phyloP scores from a whole-genome alignment of 2,329 filamentous ascomycete species.

The Diaporthe longicolla region DNA sequence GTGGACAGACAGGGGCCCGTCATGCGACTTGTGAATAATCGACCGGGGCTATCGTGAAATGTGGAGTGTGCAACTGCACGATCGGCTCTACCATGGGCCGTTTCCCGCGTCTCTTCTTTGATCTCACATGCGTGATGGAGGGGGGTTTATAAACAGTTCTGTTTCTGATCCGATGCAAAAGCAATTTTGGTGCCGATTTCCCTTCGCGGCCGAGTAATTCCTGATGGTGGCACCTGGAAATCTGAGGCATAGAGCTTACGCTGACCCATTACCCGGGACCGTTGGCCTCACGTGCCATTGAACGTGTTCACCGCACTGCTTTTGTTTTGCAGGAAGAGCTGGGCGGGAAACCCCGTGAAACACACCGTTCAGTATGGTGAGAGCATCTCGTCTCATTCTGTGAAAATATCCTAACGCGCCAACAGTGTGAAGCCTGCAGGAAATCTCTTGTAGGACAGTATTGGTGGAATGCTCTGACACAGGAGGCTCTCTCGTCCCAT shows the following conservation, averaged over 20 bases:
- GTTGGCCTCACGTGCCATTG: slow-evolving; percentile 25
- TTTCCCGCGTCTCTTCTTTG: background rate
- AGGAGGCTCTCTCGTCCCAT: too few relatives aligned
- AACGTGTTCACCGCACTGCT: slow-evolving; percentile 9
- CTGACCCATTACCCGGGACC: slow-evolving; percentile 2
- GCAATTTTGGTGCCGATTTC: background rate
- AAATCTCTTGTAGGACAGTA: too few relatives aligned
- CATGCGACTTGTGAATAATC: slow-evolving; percentile 11
- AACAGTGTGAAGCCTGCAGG: too few relatives aligned
- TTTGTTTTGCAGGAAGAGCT: background rate
- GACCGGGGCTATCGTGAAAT: slow-evolving; percentile 8
- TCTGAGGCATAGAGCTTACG: background rate
- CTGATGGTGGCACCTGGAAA: background rate
- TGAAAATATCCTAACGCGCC: too few relatives aligned
- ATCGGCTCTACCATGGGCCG: slow-evolving; percentile 16
- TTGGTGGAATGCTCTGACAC: too few relatives aligned
- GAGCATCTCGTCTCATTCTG: too few relatives aligned
- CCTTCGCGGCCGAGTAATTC: background rate
- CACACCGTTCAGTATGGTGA: background rate
- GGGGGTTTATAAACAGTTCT: background rate
- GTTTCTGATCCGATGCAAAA: slow-evolving; percentile 22
- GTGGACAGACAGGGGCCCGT: background rate
- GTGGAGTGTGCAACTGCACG: slow-evolving; percentile 7
- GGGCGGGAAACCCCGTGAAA: background rate
- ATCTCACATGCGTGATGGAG: background rate